phyloP scores from a whole-genome alignment of 306 rosid species.

The Rosa rugosa region DNA sequence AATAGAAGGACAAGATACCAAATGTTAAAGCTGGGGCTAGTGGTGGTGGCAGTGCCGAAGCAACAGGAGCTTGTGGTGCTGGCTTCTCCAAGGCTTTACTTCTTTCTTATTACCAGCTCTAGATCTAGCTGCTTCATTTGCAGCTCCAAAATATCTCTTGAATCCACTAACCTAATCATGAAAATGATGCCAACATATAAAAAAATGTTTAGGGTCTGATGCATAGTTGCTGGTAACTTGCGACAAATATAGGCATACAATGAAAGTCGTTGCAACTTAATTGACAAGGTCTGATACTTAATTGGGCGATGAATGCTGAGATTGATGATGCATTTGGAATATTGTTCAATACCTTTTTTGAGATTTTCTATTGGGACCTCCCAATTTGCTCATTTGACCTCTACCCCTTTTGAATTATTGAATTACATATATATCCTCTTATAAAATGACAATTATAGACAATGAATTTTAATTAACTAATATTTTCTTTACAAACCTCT shows the following conservation, averaged over 20 bases:
- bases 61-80: slow-evolving; percentile 28
- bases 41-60: slow-evolving; percentile 32
- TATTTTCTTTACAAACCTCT: no score
- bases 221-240: neutral
- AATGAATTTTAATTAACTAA: no score
- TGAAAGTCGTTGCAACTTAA: slow-evolving; percentile 39
- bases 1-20: no score
- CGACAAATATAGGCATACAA: slow-evolving; percentile 7
- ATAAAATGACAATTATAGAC: no score
- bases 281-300: slow-evolving; percentile 84
- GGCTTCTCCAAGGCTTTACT: slow-evolving; percentile 72
- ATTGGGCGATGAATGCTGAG: slow-evolving; percentile 68
- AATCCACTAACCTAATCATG: slow-evolving; percentile 74
- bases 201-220: neutral
- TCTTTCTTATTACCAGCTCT: no score
- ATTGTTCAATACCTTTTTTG: slow-evolving; percentile 31
- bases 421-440: no score
- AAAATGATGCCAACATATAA: slow-evolving; percentile 16
- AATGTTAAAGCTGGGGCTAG: slow-evolving; percentile 22
- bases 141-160: slow-evolving; percentile 85
- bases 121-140: neutral
- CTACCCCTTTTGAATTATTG: no score
- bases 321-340: slow-evolving; percentile 48
- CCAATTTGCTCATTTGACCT: no score
- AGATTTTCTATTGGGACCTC: no score